Percentiles rank a stretch among this genome's conserved stretches.
These are phyloP conservation scores for Suhomyces xylopsoci DNA, from an alignment of 805 yeast species.

Conservation along the genomic window DNA sequence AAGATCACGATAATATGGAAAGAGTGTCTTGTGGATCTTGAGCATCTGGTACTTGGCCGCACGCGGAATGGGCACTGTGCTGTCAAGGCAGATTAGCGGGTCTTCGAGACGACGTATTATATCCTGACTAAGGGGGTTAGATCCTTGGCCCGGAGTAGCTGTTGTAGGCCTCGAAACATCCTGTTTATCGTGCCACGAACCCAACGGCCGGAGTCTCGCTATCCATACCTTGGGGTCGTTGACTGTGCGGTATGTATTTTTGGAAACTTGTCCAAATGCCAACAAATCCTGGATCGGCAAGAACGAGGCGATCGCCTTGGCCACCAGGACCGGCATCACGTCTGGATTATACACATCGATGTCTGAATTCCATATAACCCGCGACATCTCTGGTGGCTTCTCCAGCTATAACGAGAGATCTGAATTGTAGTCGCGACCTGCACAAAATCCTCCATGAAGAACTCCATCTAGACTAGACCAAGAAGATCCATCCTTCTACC, in stretches of 20 bases:
- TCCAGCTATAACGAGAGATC: neutral
- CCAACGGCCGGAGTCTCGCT: slow-evolving; percentile 31
- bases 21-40: slow-evolving; percentile 36
- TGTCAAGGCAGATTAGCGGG: slow-evolving; percentile 37
- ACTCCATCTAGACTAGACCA: too few relatives aligned
- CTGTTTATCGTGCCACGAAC: slow-evolving; percentile 31
- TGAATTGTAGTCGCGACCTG: neutral
- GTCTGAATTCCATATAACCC: slow-evolving; percentile 45
- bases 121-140: neutral
- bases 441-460: neutral
- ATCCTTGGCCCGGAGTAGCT: neutral
- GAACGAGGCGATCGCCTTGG: slow-evolving; percentile 31
- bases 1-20: slow-evolving; percentile 47
- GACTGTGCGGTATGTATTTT: slow-evolving; percentile 35
- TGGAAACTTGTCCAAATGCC: slow-evolving; percentile 35
- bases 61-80: slow-evolving; percentile 20
- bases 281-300: slow-evolving; percentile 38
- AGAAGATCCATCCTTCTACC: too few relatives aligned
- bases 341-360: slow-evolving; percentile 40
- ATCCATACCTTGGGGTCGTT: slow-evolving; percentile 42
- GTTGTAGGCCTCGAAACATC: slow-evolving; percentile 6
- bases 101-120: slow-evolving; percentile 8
- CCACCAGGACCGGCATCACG: slow-evolving; percentile 38
- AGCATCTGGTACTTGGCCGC: slow-evolving; percentile 40
- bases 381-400: slow-evolving; percentile 30